Conservation (phyloP, 352 stramenopile genomes). For the Nothophytophthora sp. region DNA sequence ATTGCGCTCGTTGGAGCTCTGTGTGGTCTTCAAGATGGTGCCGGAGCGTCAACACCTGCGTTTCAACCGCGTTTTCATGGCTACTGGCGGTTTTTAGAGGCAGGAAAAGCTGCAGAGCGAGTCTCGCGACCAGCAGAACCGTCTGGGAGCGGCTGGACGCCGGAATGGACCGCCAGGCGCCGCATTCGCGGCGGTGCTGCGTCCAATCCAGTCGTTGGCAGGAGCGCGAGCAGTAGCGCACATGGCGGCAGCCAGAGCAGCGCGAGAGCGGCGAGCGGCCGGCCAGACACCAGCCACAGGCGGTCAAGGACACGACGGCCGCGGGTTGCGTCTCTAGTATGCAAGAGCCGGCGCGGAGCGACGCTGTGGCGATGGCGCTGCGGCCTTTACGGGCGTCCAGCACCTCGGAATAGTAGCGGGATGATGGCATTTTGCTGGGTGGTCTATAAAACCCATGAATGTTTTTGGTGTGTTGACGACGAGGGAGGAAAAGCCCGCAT, state of each 20-base stretch:
- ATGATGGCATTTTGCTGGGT: too few species aligned
- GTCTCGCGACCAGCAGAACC: constrained; percentile 53
- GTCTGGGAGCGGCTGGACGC: constrained; percentile 28
- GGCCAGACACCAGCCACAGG: constrained; percentile 59
- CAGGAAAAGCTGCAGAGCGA: constrained; percentile 40
- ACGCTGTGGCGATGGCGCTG: constrained; percentile 34
- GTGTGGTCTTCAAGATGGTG: constrained; percentile 53
- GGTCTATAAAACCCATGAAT: too few species aligned
- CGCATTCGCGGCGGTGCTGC: constrained; percentile 52
- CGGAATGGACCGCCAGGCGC: constrained; percentile 42
- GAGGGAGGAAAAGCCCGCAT: too few species aligned
- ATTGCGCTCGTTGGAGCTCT: constrained; percentile 35
- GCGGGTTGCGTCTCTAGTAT: constrained; percentile 35
- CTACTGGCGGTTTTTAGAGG: constrained; percentile 2
- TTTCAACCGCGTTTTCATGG: constrained; percentile 9
- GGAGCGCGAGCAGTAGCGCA: constrained; percentile 64
- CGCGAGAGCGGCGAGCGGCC: constrained; percentile 23
- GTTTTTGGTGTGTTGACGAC: too few species aligned
- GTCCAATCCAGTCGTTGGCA: constrained; percentile 71
- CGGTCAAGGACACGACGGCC: constrained; percentile 31
- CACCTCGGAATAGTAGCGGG: too few species aligned
- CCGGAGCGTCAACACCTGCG: constrained; percentile 42
- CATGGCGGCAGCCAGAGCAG: constrained; percentile 58
- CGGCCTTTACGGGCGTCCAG: constrained; percentile 45
- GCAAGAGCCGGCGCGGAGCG: constrained; percentile 26